Conservation (phyloP, 768 basidiomycete species). For the Leucocoprinus birnbaumii region DNA sequence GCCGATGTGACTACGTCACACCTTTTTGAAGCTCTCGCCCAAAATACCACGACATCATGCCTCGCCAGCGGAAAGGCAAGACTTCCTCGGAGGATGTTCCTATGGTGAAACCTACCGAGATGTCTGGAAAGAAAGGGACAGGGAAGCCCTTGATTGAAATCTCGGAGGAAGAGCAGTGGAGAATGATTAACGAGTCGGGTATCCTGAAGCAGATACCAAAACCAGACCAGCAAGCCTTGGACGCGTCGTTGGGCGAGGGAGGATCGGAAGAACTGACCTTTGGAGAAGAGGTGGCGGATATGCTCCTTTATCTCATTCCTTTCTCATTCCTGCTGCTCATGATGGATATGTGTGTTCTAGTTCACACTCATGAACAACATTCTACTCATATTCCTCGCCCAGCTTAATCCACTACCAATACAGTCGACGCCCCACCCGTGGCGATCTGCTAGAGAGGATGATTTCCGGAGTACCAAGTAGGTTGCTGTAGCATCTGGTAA, state of each 20-base stretch:
- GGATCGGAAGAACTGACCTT: slow-evolving; percentile 39
- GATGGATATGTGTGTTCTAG: slow-evolving; percentile 71
- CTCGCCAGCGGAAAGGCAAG: slow-evolving; percentile 22
- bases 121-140: background rate
- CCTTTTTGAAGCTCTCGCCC: background rate
- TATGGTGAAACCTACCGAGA: background rate
- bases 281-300: slow-evolving; percentile 68
- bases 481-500: slow-evolving; percentile 20
- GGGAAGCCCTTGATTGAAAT: slow-evolving; percentile 43
- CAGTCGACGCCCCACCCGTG: slow-evolving; percentile 50
- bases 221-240: slow-evolving; percentile 9
- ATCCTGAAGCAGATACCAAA: slow-evolving; percentile 39
- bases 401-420: slow-evolving; percentile 84
- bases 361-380: background rate
- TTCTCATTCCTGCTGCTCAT: slow-evolving; percentile 71
- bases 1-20: slow-evolving; percentile 10
- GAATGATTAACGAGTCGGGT: slow-evolving; percentile 66
- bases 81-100: slow-evolving; percentile 5
- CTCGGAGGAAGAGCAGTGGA: slow-evolving; percentile 76
- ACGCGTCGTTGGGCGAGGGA: slow-evolving; percentile 25
- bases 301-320: slow-evolving; percentile 65
- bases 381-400: background rate
- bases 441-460: slow-evolving; percentile 54
- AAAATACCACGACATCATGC: slow-evolving; percentile 17
- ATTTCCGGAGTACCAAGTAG: slow-evolving; percentile 69